A percentile compares a stretch with the other conserved stretches of the same genome.
phyloP scores from a whole-genome alignment of 352 stramenopile genomes.

The Globisporangium cystogenes region DNA sequence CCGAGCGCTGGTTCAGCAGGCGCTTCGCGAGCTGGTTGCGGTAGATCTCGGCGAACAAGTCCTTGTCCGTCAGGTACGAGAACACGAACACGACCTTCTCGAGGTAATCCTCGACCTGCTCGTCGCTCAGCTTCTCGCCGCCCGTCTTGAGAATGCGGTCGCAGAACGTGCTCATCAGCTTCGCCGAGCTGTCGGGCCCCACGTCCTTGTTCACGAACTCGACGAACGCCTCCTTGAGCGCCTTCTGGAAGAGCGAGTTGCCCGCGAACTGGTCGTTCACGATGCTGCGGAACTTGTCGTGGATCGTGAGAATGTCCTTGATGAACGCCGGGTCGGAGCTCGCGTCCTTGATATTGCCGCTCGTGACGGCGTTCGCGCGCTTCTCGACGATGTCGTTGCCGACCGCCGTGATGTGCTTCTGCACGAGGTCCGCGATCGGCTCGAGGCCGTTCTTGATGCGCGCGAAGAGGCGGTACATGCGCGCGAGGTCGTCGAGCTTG shows the following conservation, averaged over 20 bases:
- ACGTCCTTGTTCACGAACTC: constrained; percentile 99
- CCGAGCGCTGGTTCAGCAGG: constrained; percentile 97
- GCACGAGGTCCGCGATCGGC: constrained; percentile 95
- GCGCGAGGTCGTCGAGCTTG: constrained; percentile 95
- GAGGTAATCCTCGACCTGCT: constrained; percentile 96
- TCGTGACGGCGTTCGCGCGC: constrained; percentile 78
- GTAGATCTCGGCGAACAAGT: constrained; percentile 99
- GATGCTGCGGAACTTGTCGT: constrained; percentile 97
- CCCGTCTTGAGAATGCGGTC: constrained; percentile 98
- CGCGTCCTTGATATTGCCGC: constrained; percentile 91
- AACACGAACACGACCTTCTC: constrained; percentile 99
- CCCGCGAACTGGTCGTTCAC: constrained; percentile 96
- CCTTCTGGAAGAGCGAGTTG: constrained; percentile 98
- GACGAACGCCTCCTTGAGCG: constrained; percentile 99
- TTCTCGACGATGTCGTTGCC: constrained; percentile 88
- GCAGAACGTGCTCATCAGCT: constrained; percentile 99
- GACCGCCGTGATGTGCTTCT: constrained; percentile 93
- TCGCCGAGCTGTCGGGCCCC: constrained; percentile 95
- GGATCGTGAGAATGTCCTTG: constrained; percentile 96
- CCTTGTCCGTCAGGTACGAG: constrained; percentile 99
- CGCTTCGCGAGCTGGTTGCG: constrained; percentile 98
- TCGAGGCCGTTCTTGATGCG: constrained; percentile 95
- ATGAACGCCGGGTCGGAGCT: constrained; percentile 95
- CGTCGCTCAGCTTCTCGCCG: constrained; percentile 97
- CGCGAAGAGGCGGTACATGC: constrained; percentile 98